These are phyloP conservation scores for Trichoderma oligosporum DNA, from an alignment of 2,329 filamentous ascomycete genomes.

Conservation along the genomic window DNA sequence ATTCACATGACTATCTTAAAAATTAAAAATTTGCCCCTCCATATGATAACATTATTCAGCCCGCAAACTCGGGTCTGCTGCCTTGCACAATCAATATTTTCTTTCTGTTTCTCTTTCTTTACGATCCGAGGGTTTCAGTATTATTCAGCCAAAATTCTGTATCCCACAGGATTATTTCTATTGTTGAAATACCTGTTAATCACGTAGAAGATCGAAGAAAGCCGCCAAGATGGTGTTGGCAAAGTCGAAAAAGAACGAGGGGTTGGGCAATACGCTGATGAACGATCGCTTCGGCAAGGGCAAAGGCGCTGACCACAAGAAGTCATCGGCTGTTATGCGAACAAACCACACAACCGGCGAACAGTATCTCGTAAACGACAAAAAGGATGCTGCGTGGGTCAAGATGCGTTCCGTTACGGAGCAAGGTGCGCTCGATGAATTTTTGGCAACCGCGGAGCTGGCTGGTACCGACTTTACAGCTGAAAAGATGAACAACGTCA, in stretches of 20 bases:
- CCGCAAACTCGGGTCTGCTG: slow-evolving; percentile 13
- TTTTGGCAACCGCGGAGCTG: slow-evolving; percentile 89
- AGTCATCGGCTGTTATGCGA: slow-evolving; percentile 55
- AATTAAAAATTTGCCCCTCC: slow-evolving; percentile 50
- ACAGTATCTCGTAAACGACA: slow-evolving; percentile 87
- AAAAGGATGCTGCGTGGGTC: slow-evolving; percentile 90
- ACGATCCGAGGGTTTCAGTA: neutral
- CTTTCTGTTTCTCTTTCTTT: neutral
- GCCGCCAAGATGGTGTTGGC: slow-evolving; percentile 55
- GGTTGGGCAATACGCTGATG: slow-evolving; percentile 96
- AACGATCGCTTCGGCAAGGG: slow-evolving; percentile 96
- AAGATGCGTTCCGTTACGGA: slow-evolving; percentile 99
- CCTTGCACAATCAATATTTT: slow-evolving; percentile 16
- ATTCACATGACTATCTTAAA: slow-evolving; percentile 28
- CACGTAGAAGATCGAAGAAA: neutral
- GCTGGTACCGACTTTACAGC: slow-evolving; percentile 99
- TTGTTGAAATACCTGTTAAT: neutral
- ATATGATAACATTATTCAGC: slow-evolving; percentile 40
- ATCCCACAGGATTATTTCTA: neutral
- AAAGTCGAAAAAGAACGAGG: slow-evolving; percentile 93
- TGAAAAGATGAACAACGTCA: slow-evolving; percentile 98
- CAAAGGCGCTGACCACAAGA: slow-evolving; percentile 79
- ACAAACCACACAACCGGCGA: slow-evolving; percentile 79
- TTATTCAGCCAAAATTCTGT: neutral
- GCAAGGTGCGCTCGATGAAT: slow-evolving; percentile 94